Conservation (phyloP, 345 rosid species). For the Gossypium anomalum region DNA sequence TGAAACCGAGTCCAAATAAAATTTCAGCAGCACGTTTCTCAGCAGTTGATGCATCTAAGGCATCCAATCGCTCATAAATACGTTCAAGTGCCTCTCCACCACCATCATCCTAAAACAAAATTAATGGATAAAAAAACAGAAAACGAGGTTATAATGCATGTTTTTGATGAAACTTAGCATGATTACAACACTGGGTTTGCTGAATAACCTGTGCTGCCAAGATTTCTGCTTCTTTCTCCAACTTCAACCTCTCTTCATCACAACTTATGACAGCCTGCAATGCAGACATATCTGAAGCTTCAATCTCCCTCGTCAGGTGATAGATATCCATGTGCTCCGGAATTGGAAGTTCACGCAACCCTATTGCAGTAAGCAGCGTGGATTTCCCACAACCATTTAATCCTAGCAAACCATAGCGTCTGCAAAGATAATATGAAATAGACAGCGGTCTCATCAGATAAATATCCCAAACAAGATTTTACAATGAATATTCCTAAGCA, state of each 20-base stretch:
- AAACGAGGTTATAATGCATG: background rate
- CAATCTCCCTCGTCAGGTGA: slow-evolving; percentile 83
- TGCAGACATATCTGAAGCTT: slow-evolving; percentile 94
- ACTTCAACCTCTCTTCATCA: slow-evolving; percentile 86
- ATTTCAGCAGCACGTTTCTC: slow-evolving; percentile 99
- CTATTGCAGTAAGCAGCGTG: slow-evolving; percentile 82
- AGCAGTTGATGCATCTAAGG: slow-evolving; percentile 87
- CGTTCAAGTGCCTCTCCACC: slow-evolving; percentile 91
- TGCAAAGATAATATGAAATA: slow-evolving; percentile 19
- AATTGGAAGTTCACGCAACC: slow-evolving; percentile 84
- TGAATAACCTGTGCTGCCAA: slow-evolving; percentile 52
- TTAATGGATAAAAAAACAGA: background rate
- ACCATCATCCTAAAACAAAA: slow-evolving; percentile 67
- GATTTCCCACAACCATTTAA: slow-evolving; percentile 98
- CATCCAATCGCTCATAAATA: slow-evolving; percentile 83
- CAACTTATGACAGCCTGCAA: slow-evolving; percentile 84
- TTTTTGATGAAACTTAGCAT: background rate
- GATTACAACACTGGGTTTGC: background rate
- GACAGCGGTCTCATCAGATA: background rate
- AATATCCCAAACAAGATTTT: background rate
- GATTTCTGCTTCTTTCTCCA: slow-evolving; percentile 91
- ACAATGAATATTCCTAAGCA: too few species aligned
- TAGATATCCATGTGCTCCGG: slow-evolving; percentile 96
- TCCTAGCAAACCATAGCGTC: slow-evolving; percentile 97
- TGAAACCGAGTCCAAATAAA: slow-evolving; percentile 86